These are phyloP conservation scores for Lipomyces kockii DNA, from an alignment of 805 yeast species.

Conservation along the genomic window DNA sequence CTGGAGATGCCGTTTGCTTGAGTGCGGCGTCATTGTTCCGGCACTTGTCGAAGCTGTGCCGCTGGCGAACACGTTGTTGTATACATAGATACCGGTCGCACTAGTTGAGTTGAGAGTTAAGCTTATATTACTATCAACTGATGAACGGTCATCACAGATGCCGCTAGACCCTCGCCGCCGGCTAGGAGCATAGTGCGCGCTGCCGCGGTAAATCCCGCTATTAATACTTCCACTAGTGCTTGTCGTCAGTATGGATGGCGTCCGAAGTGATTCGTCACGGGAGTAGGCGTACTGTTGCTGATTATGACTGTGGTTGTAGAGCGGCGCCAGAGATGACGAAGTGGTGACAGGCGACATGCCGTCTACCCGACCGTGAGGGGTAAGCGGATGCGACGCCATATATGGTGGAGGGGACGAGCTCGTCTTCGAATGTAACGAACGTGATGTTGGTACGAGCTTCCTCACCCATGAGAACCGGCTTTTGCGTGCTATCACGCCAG, in stretches of 20 bases:
- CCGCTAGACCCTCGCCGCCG: neutral
- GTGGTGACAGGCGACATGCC: conserved; percentile 19
- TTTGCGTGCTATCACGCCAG: conserved; percentile 17
- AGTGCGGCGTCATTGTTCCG: neutral
- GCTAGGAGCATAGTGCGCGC: neutral
- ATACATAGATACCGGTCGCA: conserved; percentile 14
- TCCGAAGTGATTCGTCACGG: neutral
- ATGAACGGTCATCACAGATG: conserved; percentile 1
- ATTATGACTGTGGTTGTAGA: conserved; percentile 14
- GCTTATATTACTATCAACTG: neutral
- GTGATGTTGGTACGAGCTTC: conserved; percentile 22
- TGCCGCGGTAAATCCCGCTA: neutral
- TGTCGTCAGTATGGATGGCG: conserved; percentile 3
- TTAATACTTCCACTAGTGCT: neutral
- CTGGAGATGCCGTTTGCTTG: conserved; percentile 5
- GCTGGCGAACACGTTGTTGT: conserved; percentile 21
- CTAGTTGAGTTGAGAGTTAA: neutral
- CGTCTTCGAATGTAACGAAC: conserved; percentile 10
- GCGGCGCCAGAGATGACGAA: conserved; percentile 30
- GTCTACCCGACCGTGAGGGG: neutral
- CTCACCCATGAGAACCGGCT: conserved; percentile 37
- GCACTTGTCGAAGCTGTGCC: conserved; percentile 2
- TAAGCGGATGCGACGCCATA: neutral
- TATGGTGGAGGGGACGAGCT: neutral
- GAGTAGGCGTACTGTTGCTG: neutral